These are phyloP conservation scores for Passiflora organensis DNA, from an alignment of 345 rosid species.

Conservation along the genomic window DNA sequence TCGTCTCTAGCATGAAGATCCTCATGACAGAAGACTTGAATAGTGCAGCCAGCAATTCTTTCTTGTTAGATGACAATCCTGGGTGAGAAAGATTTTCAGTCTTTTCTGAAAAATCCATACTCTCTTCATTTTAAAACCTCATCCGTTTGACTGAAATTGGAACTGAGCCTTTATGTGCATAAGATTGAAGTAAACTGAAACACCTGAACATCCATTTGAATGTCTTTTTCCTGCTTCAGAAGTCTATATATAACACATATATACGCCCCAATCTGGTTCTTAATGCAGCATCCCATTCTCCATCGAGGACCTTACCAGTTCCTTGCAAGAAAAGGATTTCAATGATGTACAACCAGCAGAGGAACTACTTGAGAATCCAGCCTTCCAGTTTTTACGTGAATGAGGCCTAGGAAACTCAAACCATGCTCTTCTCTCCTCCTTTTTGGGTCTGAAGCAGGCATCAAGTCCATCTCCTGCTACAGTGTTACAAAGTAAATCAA, in stretches of 20 bases:
- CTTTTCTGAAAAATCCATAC: no score
- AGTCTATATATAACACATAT: no score
- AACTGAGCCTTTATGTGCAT: no score
- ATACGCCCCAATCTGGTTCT: no score
- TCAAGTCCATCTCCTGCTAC: slow-evolving; percentile 3
- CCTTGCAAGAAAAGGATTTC: slow-evolving; percentile 86
- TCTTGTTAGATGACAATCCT: slow-evolving; percentile 91
- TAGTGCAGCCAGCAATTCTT: slow-evolving; percentile 74
- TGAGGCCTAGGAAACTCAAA: slow-evolving; percentile 32
- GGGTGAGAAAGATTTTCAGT: slow-evolving; percentile 37
- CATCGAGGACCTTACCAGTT: slow-evolving; percentile 72
- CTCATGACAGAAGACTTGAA: slow-evolving; percentile 97
- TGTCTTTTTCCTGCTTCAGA: no score
- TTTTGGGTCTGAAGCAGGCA: slow-evolving; percentile 5
- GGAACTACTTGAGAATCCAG: slow-evolving; percentile 69
- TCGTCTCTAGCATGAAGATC: slow-evolving; percentile 93
- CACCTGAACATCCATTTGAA: no score
- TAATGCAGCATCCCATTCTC: slow-evolving; percentile 89
- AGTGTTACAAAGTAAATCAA: slow-evolving; percentile 4
- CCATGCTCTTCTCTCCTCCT: not conserved
- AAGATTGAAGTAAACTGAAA: no score
- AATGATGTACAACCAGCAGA: slow-evolving; percentile 68
- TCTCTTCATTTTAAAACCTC: no score
- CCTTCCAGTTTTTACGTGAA: slow-evolving; percentile 79
- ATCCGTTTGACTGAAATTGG: no score